Evolutionary conservation across 2,329 filamentous ascomycete genomes (phyloP).

Genomic region (Fusarium sp.): DNA sequence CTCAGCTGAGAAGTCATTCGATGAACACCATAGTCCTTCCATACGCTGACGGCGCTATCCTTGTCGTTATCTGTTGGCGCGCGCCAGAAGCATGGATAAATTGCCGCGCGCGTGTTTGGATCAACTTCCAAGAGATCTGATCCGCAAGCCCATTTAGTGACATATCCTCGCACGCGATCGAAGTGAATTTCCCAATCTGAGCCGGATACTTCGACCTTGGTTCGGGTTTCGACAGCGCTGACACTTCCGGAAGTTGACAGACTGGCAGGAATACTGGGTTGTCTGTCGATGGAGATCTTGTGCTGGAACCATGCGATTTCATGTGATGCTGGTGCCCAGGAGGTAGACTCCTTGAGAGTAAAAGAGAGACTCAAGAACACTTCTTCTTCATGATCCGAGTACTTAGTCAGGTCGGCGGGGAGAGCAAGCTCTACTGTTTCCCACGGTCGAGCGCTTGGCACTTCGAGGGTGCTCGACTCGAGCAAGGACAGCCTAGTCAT

Average conservation of each 20-base stretch:
- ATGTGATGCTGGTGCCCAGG: background rate
- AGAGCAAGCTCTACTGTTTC: background rate
- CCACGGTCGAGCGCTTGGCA: background rate
- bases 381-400: background rate
- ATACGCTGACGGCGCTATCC: background rate
- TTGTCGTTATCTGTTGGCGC: slow-evolving; percentile 12
- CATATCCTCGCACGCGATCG: slow-evolving; percentile 5
- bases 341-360: background rate
- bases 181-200: background rate
- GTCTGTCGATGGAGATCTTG: background rate
- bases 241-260: background rate
- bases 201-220: background rate
- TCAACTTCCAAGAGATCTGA: background rate
- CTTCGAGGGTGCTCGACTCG: background rate
- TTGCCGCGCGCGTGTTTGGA: background rate
- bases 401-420: background rate
- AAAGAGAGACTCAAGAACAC: background rate
- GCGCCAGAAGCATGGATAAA: slow-evolving; percentile 18
- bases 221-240: background rate
- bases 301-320: slow-evolving; percentile 11
- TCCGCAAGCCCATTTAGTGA: slow-evolving; percentile 1
- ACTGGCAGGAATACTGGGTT: accelerated
- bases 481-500: background rate
- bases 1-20: slow-evolving; percentile 12
- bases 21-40: slow-evolving; percentile 14